Base-by-base conservation (phyloP, 2,329 filamentous ascomycete species). In the Curvularia verruculosa region DNA sequence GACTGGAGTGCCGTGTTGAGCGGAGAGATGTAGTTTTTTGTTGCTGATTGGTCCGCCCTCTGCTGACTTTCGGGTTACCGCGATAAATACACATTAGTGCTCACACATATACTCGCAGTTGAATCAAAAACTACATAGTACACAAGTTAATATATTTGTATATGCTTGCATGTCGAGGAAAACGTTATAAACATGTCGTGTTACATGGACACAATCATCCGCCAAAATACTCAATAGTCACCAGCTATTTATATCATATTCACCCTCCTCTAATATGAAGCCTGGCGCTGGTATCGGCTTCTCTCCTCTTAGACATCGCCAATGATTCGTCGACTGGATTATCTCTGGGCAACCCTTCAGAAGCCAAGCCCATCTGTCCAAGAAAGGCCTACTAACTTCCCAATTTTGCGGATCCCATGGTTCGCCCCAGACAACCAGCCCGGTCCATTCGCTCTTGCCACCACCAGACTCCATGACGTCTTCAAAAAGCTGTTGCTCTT, bases 361-460 rank as follows among this genome's bases (percentile, higher is more conserved):
- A 9, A 81, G 49, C 69, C 74, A 75, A 1, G 63, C 72, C 80
- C 81, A 85, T 59, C 82, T 83, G 39, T 68, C 69, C 2, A 80
- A 60, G 59, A 85, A 84, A 0, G 57, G 54, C 8, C 75, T 73
- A 0, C 76, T 82, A 1, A 80, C 71, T 59, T 85, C 83, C 83
- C 82, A 85, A 9, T 75, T 78, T 0, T 59, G 57, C 2, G 72
- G 53, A 34, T 83, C 75, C 71, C 77, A 80, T 0, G 82, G 73
- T 5, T 82, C 78, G 0, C 81, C 80, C 83, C 82, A 84, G 1
- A 83, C 79, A 12, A 84, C 70, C 1, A 84, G 40, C 1, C 52
- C 48, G 10, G 54, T 48, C 13, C 49, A 15, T 28, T 54, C 46
- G 1, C 36, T 44, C 23, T 54, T 50, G 15, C 37, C 15, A 21